A percentile compares a stretch with the other conserved stretches of the same genome.
phyloP scores from a whole-genome alignment of 176 grass and related monocot species.

The Elaeis guineensis region DNA sequence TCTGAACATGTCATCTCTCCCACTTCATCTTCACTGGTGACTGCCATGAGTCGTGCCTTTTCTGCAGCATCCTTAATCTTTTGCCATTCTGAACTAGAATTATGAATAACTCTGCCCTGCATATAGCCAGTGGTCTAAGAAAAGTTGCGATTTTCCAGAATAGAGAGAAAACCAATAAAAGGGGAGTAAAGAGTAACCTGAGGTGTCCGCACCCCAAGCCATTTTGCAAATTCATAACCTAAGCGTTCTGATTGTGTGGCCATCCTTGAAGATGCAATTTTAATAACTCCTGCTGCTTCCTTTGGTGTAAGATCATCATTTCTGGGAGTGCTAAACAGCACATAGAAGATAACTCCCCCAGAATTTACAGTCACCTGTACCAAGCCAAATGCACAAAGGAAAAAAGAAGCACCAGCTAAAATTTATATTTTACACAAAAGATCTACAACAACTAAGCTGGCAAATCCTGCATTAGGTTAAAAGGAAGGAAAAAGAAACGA shows the following conservation, averaged over 20 bases:
- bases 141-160: too few species aligned
- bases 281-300: constrained; percentile 82
- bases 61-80: constrained; percentile 86
- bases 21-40: constrained; percentile 46
- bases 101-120: constrained; percentile 84
- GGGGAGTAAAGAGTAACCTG: constrained; percentile 44
- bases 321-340: constrained; percentile 44
- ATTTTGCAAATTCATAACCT: constrained; percentile 91
- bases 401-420: too few species aligned
- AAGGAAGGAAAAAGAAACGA: too few species aligned
- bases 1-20: constrained; percentile 63
- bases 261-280: constrained; percentile 94
- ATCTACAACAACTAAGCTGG: too few species aligned
- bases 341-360: constrained; percentile 86
- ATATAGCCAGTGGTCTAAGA: too few species aligned
- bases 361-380: constrained; percentile 94
- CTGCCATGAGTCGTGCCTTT: constrained; percentile 38
- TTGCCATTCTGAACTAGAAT: constrained; percentile 71
- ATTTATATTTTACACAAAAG: too few species aligned
- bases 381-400: too few species aligned
- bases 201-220: constrained; percentile 78
- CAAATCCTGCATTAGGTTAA: too few species aligned
- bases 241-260: constrained; percentile 92
- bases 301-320: constrained; percentile 25
- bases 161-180: neutral